Evolutionary conservation across 768 basidiomycete species (phyloP), one percentile per base, ranked within the genome.

Genomic region (Trametes cinnabarina): DNA sequence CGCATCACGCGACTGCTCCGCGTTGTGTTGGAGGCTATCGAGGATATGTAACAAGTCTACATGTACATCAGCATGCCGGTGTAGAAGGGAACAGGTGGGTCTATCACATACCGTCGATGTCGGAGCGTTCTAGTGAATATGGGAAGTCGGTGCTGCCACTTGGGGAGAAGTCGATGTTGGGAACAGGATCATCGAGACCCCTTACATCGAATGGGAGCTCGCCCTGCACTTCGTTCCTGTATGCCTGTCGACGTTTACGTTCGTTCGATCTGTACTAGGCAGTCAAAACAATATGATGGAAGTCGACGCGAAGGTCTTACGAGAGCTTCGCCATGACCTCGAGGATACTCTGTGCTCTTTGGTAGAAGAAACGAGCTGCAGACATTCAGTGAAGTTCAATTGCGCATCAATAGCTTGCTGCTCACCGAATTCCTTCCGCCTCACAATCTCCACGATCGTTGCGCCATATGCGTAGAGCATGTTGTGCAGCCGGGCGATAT

Each of bases 391-490:
- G 49, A 15, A 54, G 47, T 40, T 44, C 40, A 34, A 43, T 11
- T 41, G 40, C 46, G 41, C 22, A 35, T 17, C 26, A 19, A 40
- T 8, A 39, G 5, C 4, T 9, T 15, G n/a, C 7, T 30, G 71
- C 86, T 71, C 60, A 88, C 92, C 79, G 71, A 96, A 97, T 68
- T 96, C 92, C 65, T 92, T 92, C 53, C 96, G 79, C 57, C 96
- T 79, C 2, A 95, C 90, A 28, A 98, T 85, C 72, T 98, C 96
- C 17, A 94, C 81, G 9, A 97, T 81, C 0, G 94, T 93, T 1
- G 92, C 90, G 0, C 91, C 90, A 71, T 98, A 98, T 0, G 92
- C 93, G 67, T 93, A 94, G 0, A 95, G 71, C 84, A 98, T 90
- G 54, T 82, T 86, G 68, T 96, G 94, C 41, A 98, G 75, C 17